Evolutionary conservation across 2,329 filamentous ascomycete genomes (phyloP), one percentile per base, ranked within the genome.

Genomic region (Claviceps lovelessii): DNA sequence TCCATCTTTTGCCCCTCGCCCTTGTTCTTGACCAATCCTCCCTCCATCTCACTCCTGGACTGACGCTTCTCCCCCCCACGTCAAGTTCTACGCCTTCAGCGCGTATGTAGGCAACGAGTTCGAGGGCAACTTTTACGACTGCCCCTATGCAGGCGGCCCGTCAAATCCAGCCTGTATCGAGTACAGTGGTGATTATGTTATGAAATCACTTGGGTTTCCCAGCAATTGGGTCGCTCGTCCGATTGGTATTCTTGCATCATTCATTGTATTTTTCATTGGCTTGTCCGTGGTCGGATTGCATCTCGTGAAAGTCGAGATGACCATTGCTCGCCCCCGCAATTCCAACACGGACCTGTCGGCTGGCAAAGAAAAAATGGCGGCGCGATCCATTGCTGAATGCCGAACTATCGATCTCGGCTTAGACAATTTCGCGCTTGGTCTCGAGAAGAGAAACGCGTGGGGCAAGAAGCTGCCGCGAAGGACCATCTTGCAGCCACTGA

Each of bases 71-170:
- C 23, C 23, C 23, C 23, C 23, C 23, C 23, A 23, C 23, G 29
- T 17, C 28, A 35, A 81, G 76, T 86, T 81, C 63, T 90, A 89
- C 61, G 78, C 77, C 0, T 88, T 90, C 61, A 82, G 85, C 0
- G 84, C 85, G 2, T 75, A 89, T 7, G 80, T 75, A 48, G 80
- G 79, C 2, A 90, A 90, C 58, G 86, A 90, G 62, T 90, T 90
- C 54, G 70, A 79, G 28, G 81, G 78, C 10, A 79, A 76, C 50
- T 86, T 90, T 59, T 90, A 90, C 60, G 81, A 84, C 61, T 90
- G 87, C 56, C 86, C 86, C 0, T 72, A 75, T 7, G 72, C 76
- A 3, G 78, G 81, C 1, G 80, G 84, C n/a, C 71, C 74, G 4
- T 71, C 73, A 0, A 80, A 88, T 59, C 84, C 84, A 0, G 76